Evolutionary conservation across 164 flowering plant species (phyloP), one percentile per base, ranked within the genome.

Genomic region (Magnolia sinica): DNA sequence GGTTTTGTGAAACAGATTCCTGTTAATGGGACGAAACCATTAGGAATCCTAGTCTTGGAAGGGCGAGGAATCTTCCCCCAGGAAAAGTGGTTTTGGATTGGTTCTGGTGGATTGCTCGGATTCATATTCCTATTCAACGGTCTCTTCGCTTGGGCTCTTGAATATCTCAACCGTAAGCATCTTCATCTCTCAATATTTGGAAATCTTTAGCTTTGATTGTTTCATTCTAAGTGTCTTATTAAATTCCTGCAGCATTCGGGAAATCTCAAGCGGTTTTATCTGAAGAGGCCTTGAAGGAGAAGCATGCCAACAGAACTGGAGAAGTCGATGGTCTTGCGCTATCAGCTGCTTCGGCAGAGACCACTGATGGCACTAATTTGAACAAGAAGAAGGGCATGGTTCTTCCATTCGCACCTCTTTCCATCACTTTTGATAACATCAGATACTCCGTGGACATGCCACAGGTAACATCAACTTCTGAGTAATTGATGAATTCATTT

Each of bases 401-500:
- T 79, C 84, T 88, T 73, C 91, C 91, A 8, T 88, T 88, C 63
- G 50, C 80, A 74, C 91, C 89, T 5, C 83, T 78, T 68, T 82
- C 89, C 9, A 74, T 88, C 73, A 77, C 87, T 20, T 86, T 86
- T 74, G 84, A 86, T 64, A 83, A 85, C 13, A 81, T 87, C 70
- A 76, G 72, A 71, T 87, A 86, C 64, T 73, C 86, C 18, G 88
- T 87, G 2, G 91, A 88, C 77, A 88, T 87, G 88, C 91, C 89
- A 72, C 82, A 79, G 85, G 90, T 87, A 82, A 16, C 23, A 22
- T 16, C 11, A 18, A 5, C 22, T 18, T 29, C 29, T 37, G 24
- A 6, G 29, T 10, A 58, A 31, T 68, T 58, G n/a, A 8, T 4
- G 27, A 52, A 19, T 29, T 29, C 49, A 27, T 18, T 7, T 3